Evolutionary conservation across 768 basidiomycete genomes (phyloP).

Genomic region (Tricholoma flavovirens): DNA sequence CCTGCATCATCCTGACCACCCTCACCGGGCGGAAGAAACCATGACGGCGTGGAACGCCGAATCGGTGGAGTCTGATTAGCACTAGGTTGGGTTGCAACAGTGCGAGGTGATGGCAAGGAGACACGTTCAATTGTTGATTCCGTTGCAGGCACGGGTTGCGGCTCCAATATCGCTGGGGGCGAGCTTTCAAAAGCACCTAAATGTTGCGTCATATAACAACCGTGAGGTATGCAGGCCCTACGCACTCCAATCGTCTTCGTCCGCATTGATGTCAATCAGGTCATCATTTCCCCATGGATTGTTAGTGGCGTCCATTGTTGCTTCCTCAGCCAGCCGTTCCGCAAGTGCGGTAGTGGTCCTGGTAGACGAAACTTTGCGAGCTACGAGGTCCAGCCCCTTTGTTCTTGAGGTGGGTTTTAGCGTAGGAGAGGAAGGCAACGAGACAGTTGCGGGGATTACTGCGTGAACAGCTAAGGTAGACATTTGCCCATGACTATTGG

Average conservation of each 20-base stretch:
- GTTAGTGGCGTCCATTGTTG: constrained; percentile 32
- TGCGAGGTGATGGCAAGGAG: background rate
- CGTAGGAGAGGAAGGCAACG: constrained; percentile 10
- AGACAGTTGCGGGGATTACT: constrained; percentile 4
- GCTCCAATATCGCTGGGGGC: constrained; percentile 20
- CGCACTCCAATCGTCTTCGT: constrained; percentile 90
- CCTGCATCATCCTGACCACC: constrained; percentile 2
- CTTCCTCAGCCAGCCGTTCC: constrained; percentile 55
- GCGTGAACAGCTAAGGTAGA: background rate
- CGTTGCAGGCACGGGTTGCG: constrained; percentile 7
- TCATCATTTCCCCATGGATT: constrained; percentile 73
- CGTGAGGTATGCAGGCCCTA: constrained; percentile 27
- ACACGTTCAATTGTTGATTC: constrained; percentile 2
- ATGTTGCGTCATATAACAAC: constrained; percentile 1
- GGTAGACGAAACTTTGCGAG: constrained; percentile 38
- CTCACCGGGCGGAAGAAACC: constrained; percentile 17
- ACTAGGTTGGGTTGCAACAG: background rate
- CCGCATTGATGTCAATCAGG: constrained; percentile 90
- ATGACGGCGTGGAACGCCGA: constrained; percentile 15
- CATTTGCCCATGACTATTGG: constrained; percentile 5
- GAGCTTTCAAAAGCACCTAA: constrained; percentile 75
- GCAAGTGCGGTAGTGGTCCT: constrained; percentile 34
- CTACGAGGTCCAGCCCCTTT: constrained; percentile 69
- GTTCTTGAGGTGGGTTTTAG: constrained; percentile 27
- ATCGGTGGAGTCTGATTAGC: constrained; percentile 1